A percentile compares a stretch with the other conserved stretches of the same genome.
These are phyloP conservation scores for Capsicum chinense DNA, from an alignment of 257 asterid species.

Conservation along the genomic window DNA sequence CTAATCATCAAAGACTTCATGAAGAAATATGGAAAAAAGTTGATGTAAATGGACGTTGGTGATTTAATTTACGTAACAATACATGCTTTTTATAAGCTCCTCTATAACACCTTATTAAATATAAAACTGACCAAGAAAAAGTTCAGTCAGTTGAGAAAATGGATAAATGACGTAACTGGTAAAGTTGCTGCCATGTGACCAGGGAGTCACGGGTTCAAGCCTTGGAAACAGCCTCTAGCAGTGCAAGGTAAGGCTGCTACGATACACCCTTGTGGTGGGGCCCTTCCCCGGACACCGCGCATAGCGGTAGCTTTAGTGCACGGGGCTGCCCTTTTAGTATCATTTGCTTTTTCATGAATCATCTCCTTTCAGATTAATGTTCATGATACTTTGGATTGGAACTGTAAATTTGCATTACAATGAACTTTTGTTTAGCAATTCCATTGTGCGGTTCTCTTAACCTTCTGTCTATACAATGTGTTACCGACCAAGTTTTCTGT, in stretches of 20 bases:
- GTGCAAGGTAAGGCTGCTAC: too few relatives aligned
- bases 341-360: constrained; percentile 20
- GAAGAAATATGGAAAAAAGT: constrained; percentile 6
- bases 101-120: not conserved
- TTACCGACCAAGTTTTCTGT: constrained; percentile 10
- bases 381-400: not conserved
- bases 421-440: not conserved
- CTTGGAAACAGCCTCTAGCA: too few relatives aligned
- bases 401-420: not conserved
- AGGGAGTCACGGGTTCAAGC: too few relatives aligned
- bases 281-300: too few relatives aligned
- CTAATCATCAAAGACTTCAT: constrained; percentile 6
- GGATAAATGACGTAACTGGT: not conserved
- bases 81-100: not conserved
- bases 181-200: too few relatives aligned
- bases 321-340: not conserved
- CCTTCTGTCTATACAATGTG: constrained; percentile 21
- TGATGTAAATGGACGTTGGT: not conserved
- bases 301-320: too few relatives aligned
- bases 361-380: constrained; percentile 4
- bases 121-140: constrained; percentile 4
- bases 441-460: not conserved
- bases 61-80: not conserved
- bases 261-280: too few relatives aligned
- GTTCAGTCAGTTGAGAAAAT: not conserved